These are phyloP conservation scores for Syzygium oleosum DNA, from an alignment of 345 rosid species.

Conservation along the genomic window DNA sequence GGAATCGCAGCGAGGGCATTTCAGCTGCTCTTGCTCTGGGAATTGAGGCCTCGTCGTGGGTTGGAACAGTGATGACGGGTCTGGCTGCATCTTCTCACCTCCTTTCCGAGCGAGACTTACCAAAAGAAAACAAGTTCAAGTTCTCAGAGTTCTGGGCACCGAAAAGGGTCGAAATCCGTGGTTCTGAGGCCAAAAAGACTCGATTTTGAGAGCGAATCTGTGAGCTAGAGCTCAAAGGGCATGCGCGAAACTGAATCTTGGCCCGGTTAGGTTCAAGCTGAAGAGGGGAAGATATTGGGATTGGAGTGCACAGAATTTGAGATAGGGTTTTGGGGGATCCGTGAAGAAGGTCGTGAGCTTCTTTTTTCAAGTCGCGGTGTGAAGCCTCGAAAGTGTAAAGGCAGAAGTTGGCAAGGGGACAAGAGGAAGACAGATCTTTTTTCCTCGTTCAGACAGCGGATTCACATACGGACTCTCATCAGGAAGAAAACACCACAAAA, in stretches of 20 bases:
- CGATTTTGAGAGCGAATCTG: neutral
- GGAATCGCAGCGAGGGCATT: neutral
- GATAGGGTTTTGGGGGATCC: neutral
- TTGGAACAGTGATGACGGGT: neutral
- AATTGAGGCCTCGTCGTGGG: neutral
- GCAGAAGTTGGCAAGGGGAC: neutral
- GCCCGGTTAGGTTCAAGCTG: neutral
- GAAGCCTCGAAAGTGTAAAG: neutral
- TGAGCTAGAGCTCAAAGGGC: neutral
- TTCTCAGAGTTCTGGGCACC: neutral
- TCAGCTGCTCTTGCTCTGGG: neutral
- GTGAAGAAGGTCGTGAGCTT: neutral
- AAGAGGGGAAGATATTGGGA: neutral
- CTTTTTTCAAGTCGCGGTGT: neutral
- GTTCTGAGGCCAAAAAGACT: neutral
- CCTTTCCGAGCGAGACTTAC: neutral
- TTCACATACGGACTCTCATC: neutral
- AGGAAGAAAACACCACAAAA: neutral
- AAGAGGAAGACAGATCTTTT: neutral
- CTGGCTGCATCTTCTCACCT: neutral
- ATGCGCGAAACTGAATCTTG: neutral
- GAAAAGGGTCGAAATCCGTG: neutral
- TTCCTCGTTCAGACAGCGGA: neutral
- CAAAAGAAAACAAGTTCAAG: neutral
- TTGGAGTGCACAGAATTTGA: neutral